Evolutionary conservation across 257 asterid species (phyloP).

Genomic region (Ocimum tenuiflorum): DNA sequence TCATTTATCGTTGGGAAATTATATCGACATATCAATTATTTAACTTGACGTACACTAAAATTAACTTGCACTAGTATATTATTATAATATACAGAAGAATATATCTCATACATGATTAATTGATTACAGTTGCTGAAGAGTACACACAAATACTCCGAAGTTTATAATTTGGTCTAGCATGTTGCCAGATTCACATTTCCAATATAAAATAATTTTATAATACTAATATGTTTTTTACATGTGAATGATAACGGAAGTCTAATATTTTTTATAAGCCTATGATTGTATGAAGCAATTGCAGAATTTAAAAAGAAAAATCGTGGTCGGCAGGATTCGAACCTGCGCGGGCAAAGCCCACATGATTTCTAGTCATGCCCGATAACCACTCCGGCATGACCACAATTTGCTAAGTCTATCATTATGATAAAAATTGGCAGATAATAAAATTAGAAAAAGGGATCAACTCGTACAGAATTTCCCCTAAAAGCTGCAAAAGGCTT

Average conservation of each 20-base stretch:
- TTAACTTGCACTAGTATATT: neutral
- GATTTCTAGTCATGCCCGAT: constrained; percentile 99
- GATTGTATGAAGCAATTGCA: no score
- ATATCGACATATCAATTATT: constrained; percentile 5
- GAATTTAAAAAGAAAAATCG: no score
- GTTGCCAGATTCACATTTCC: neutral
- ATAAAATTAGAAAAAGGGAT: no score
- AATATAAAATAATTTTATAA: no score
- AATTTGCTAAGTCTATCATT: no score
- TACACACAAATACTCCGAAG: neutral
- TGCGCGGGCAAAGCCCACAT: constrained; percentile 99
- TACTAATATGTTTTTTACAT: no score
- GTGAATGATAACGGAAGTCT: no score
- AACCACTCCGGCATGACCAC: constrained; percentile 99
- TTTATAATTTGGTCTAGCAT: neutral
- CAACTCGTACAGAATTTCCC: constrained; percentile 15
- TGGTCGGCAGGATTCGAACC: constrained; percentile 99
- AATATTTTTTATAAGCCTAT: no score
- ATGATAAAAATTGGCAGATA: no score
- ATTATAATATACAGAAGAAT: neutral
- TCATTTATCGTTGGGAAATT: no score
- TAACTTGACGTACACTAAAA: constrained; percentile 16
- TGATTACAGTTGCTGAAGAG: neutral
- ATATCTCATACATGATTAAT: neutral
- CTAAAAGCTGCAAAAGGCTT: constrained; percentile 37